phyloP scores from a whole-genome alignment of 2,329 filamentous ascomycete species.

The Myriosclerotinia scirpicola region DNA sequence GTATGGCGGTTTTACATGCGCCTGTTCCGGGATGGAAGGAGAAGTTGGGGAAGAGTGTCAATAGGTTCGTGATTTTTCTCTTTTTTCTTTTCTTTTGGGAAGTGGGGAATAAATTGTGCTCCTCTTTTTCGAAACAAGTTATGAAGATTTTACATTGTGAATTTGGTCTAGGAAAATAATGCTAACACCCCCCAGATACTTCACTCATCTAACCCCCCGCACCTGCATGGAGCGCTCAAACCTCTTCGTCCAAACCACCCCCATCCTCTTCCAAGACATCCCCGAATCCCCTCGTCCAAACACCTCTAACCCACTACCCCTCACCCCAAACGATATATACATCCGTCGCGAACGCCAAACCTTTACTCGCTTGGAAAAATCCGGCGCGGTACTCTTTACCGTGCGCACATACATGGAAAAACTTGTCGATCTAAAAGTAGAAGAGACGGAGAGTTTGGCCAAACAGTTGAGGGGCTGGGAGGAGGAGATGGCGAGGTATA shows the following conservation, averaged over 20 bases:
- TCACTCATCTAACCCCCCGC: slow-evolving; percentile 46
- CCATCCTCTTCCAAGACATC: slow-evolving; percentile 48
- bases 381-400: slow-evolving; percentile 49
- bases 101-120: too few relatives aligned
- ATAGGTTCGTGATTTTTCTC: slow-evolving; percentile 41
- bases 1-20: slow-evolving; percentile 48
- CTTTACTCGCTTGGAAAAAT: slow-evolving; percentile 48
- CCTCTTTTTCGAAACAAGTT: background rate
- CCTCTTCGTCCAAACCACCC: slow-evolving; percentile 51
- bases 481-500: slow-evolving; percentile 47
- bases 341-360: slow-evolving; percentile 52
- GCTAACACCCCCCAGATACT: slow-evolving; percentile 42
- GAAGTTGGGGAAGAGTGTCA: slow-evolving; percentile 46
- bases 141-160: background rate
- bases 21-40: slow-evolving; percentile 52
- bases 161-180: background rate
- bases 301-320: slow-evolving; percentile 31
- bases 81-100: too few relatives aligned
- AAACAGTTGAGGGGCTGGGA: slow-evolving; percentile 49
- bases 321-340: slow-evolving; percentile 43
- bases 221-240: slow-evolving; percentile 51
- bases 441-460: slow-evolving; percentile 45
- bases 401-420: slow-evolving; percentile 49
- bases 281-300: slow-evolving; percentile 41
- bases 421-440: slow-evolving; percentile 44